A percentile compares a stretch with the other conserved stretches of the same genome.
These are phyloP conservation scores for Anethum foeniculum DNA, from an alignment of 140 eudicot species.

Conservation along the genomic window DNA sequence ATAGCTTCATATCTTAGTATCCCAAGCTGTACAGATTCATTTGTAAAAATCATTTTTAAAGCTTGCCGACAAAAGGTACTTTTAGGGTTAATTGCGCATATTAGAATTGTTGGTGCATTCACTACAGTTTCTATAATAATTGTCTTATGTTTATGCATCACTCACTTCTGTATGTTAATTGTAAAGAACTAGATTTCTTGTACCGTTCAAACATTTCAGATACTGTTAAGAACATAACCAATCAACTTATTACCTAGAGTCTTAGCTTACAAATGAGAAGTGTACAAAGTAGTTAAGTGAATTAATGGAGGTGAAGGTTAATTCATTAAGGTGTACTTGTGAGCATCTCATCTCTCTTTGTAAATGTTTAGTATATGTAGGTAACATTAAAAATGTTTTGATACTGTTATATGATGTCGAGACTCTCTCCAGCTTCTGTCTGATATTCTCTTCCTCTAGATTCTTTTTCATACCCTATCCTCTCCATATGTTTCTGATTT, in stretches of 20 bases:
- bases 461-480: background rate
- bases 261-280: background rate
- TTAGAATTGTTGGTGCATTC: background rate
- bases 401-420: background rate
- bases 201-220: background rate
- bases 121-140: background rate
- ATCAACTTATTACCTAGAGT: background rate
- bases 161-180: background rate
- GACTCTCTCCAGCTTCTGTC: background rate
- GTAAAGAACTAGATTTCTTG: background rate
- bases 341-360: background rate
- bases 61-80: background rate
- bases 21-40: background rate
- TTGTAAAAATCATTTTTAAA: background rate
- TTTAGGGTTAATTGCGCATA: background rate
- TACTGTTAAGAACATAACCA: background rate
- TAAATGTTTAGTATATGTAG: background rate
- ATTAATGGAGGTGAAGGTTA: background rate
- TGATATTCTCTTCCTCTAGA: background rate
- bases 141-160: background rate
- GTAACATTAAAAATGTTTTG: background rate
- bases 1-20: background rate
- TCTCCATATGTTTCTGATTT: background rate
- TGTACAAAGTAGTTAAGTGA: constrained; percentile 3
- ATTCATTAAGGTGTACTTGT: background rate